phyloP scores from a whole-genome alignment of 1,139 yeast species.

The Tardiomyces blankii region DNA sequence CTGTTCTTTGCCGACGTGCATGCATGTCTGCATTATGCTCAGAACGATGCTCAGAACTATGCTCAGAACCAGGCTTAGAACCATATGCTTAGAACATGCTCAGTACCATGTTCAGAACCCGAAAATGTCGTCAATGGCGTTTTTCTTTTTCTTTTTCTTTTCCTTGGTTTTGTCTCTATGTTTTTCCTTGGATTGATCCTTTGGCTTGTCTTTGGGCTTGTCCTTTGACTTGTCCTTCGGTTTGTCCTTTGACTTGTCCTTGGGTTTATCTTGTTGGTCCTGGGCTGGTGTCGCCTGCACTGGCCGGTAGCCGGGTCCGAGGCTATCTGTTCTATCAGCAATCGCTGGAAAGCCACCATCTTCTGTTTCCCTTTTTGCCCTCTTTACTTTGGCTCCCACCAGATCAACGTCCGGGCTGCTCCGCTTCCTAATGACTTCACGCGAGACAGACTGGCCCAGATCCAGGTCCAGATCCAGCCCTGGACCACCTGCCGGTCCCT shows the following conservation, averaged over 20 bases:
- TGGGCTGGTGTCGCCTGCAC: neutral
- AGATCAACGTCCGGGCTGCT: neutral
- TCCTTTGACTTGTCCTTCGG: slow-evolving; percentile 6
- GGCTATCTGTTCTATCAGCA: no score
- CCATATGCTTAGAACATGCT: no score
- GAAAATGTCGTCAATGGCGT: slow-evolving; percentile 25
- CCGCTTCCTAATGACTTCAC: neutral
- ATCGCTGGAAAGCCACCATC: no score
- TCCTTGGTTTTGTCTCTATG: slow-evolving; percentile 13
- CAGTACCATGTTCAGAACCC: no score
- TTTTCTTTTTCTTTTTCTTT: slow-evolving; percentile 16
- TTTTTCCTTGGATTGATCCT: slow-evolving; percentile 14
- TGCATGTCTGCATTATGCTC: no score
- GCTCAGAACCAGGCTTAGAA: no score
- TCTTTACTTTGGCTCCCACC: neutral
- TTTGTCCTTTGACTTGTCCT: slow-evolving; percentile 3
- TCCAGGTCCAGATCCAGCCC: slow-evolving; percentile 1
- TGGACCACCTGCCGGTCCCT: neutral
- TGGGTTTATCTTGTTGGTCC: neutral
- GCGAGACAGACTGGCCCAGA: neutral
- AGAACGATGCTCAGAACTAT: no score
- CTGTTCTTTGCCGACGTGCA: no score
- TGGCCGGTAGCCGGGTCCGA: no score
- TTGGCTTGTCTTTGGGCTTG: slow-evolving; percentile 4
- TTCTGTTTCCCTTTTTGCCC: neutral